Base-by-base conservation (phyloP, 1,139 yeast genomes). In the Yamadazyma spencermartinsiae region DNA sequence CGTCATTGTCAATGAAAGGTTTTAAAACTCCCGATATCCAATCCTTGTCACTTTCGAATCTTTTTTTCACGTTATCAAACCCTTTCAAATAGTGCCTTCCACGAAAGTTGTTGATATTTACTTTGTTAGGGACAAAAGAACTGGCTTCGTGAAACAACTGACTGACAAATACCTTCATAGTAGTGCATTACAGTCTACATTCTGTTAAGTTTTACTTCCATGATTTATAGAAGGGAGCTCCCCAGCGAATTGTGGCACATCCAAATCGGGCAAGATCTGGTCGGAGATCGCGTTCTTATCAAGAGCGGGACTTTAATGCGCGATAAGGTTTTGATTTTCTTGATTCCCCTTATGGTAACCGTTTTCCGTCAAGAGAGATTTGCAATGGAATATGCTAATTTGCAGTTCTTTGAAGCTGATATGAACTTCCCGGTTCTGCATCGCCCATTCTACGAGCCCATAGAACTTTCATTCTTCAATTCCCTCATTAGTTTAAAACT, bases 81-180 rank as follows among this genome's bases (percentile, higher is more conserved):
- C 43, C 41, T 18, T 32, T 39, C 26, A 41, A 32, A 15, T 41
- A 39, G 21, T 41, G 43, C 18, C 45, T 26, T n/a, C 32, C 28
- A 12, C 27, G 23, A 26, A 41, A 41, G 21, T 24, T 23, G n/a
- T 30, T 33, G 2, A 37, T 14, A 7, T 17, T 39, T 3, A 41
- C 43, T 14, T 23, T 31, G 10, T 24, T 24, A 2, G 43, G 44
- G 2, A 40, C 39, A 31, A 34, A 35, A 15, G 29, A 26, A n/a
- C 29, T 26, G 11, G 29, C 29, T 14, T 26, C 29, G 17, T 26
- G 29, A 13, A 26, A 26, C 17, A 26, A 26, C 11, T 26, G 29
- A 14, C 29, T 26, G 17, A 26, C 29, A 11, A 26, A 26, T 5
- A 26, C 17, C 17, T 26, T 26, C 29, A 26, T 26, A n/a, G 23